These are phyloP conservation scores for Umbelopsis ramanniana DNA, from an alignment of 192 early-diverging fungal genomes.

Conservation along the genomic window DNA sequence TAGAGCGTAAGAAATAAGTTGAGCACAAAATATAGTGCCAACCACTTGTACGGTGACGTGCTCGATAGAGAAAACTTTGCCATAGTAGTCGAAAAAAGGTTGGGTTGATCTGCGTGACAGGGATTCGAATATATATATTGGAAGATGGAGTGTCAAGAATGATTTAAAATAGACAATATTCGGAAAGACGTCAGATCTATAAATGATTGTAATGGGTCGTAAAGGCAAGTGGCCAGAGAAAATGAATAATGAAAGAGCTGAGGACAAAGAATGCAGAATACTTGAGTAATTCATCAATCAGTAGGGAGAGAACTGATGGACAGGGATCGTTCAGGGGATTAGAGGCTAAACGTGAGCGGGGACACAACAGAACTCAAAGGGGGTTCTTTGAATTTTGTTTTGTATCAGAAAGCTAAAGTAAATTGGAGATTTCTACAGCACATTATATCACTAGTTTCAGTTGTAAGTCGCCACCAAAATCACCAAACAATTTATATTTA, in stretches of 20 bases:
- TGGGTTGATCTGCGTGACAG: neutral
- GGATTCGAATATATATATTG: neutral
- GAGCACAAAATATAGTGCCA: conserved; percentile 53
- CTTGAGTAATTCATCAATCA: neutral
- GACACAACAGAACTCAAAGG: neutral
- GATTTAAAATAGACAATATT: neutral
- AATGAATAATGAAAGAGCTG: conserved; percentile 2
- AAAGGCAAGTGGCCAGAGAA: neutral
- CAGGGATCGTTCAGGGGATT: conserved; percentile 14
- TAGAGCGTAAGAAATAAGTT: conserved; percentile 63
- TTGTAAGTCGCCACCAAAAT: too few relatives aligned
- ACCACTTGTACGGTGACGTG: conserved; percentile 42
- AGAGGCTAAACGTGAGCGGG: neutral
- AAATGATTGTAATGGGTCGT: conserved; percentile 17
- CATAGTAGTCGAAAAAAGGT: neutral
- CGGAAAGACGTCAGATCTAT: neutral
- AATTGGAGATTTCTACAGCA: too few relatives aligned
- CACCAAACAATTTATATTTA: too few relatives aligned
- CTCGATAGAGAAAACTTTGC: neutral
- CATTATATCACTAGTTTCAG: too few relatives aligned
- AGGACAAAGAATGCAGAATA: conserved; percentile 20
- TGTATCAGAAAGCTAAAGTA: too few relatives aligned
- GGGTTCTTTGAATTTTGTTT: neutral
- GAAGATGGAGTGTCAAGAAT: conserved; percentile 1
- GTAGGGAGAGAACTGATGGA: neutral